phyloP scores from a whole-genome alignment of 2,329 filamentous ascomycete species.

The Paecilomyces variotii region DNA sequence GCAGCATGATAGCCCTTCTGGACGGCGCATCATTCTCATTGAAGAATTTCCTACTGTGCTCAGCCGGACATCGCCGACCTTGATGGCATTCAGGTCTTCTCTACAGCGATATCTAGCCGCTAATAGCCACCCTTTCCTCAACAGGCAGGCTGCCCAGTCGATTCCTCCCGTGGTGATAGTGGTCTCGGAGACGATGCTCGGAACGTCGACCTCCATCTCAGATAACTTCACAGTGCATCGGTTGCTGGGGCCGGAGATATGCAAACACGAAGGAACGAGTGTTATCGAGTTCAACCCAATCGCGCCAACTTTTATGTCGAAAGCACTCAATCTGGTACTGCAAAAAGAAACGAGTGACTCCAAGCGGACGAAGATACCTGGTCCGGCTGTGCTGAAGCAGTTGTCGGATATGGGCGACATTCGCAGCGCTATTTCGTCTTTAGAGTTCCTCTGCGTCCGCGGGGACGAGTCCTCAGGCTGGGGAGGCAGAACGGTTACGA shows the following conservation, averaged over 20 bases:
- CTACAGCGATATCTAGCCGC: slow-evolving; percentile 67
- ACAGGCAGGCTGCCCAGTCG: slow-evolving; percentile 26
- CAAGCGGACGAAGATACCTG: slow-evolving; percentile 65
- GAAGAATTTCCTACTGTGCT: slow-evolving; percentile 79
- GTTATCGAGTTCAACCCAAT: slow-evolving; percentile 90
- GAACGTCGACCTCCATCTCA: slow-evolving; percentile 72
- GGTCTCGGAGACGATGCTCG: slow-evolving; percentile 82
- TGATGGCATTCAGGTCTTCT: slow-evolving; percentile 65
- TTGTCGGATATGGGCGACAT: slow-evolving; percentile 87
- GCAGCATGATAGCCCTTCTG: slow-evolving; percentile 9
- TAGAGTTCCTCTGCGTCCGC: slow-evolving; percentile 86
- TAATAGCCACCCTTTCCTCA: slow-evolving; percentile 47
- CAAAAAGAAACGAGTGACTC: slow-evolving; percentile 78
- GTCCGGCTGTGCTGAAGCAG: slow-evolving; percentile 66
- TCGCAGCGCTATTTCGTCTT: slow-evolving; percentile 79
- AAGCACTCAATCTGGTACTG: slow-evolving; percentile 73
- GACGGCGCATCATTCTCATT: slow-evolving; percentile 57
- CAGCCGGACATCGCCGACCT: slow-evolving; percentile 53
- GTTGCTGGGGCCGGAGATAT: slow-evolving; percentile 76
- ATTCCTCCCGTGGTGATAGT: slow-evolving; percentile 76
- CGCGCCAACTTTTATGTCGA: slow-evolving; percentile 74
- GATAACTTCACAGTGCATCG: slow-evolving; percentile 92
- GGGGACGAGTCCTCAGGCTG: slow-evolving; percentile 66
- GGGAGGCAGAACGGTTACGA: slow-evolving; percentile 64
- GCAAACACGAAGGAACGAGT: slow-evolving; percentile 68